Evolutionary conservation across 345 rosid species (phyloP).

Genomic region (Brassica cretica): DNA sequence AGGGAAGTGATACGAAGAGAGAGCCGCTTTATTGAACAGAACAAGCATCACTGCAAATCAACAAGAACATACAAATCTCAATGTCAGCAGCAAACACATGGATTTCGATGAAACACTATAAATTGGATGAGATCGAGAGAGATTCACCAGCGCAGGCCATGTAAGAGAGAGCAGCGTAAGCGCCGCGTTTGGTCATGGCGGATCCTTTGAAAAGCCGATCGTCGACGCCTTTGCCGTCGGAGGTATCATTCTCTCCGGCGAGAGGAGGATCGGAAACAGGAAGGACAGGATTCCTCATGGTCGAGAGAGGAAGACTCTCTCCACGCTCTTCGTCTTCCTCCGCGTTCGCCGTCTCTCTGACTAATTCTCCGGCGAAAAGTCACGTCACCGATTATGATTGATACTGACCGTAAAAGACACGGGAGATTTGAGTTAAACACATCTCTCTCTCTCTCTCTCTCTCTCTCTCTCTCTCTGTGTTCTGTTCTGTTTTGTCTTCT

Average conservation of each 20-base stretch:
- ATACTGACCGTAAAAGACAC: constrained; percentile 40
- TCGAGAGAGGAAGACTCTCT: constrained; percentile 47
- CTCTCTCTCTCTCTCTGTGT: too few relatives aligned
- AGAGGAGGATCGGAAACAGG: constrained; percentile 65
- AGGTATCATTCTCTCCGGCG: constrained; percentile 53
- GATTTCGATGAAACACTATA: background rate
- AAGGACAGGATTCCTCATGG: constrained; percentile 53
- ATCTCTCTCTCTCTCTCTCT: background rate
- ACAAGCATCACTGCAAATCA: constrained; percentile 75
- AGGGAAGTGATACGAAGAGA: constrained; percentile 86
- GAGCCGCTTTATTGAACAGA: constrained; percentile 97
- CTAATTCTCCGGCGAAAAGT: constrained; percentile 25
- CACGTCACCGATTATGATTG: constrained; percentile 15
- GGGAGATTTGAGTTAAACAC: constrained; percentile 18
- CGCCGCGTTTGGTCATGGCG: constrained; percentile 90
- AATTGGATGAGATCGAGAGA: background rate
- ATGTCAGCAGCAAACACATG: background rate
- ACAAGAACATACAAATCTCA: constrained; percentile 11
- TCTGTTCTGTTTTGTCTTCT: background rate
- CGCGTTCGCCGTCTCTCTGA: constrained; percentile 22
- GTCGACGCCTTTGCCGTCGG: constrained; percentile 53
- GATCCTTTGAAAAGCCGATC: constrained; percentile 83
- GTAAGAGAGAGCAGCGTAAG: constrained; percentile 85
- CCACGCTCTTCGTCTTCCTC: constrained; percentile 30
- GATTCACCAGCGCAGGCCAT: constrained; percentile 87